Evolutionary conservation across 257 asterid species (phyloP), one percentile per base, ranked within the genome.

Genomic region (Scutellaria barbata): DNA sequence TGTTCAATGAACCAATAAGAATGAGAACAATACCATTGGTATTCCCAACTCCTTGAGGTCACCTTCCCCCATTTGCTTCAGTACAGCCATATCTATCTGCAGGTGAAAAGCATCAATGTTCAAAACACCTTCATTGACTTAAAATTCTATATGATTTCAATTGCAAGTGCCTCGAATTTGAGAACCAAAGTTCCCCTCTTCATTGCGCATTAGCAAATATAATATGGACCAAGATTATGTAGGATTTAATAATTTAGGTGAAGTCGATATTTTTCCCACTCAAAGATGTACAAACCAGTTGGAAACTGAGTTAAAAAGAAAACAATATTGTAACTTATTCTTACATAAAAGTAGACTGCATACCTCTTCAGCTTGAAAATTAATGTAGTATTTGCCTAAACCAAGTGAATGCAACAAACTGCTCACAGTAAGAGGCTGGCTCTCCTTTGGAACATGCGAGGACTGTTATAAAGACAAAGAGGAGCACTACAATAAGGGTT

Each of bases 331-430:
- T 22, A 69, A 40, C n/a, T 3, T 45, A 40, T 17, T 40, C 48
- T 69, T 56, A 65, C 41, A 47, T 11, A 42, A 4, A 30, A 66
- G 40, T 11, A 61, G 39, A 14, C 41, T 69, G 18, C 81, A 40
- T 75, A 88, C 92, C 92, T 88, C 96, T 85, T 90, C 95, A 61
- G 95, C 96, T 79, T 85, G 86, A 74, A 87, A 90, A 71, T 67
- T 78, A 81, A 90, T 79, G 73, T 74, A 62, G 65, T 88, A 90
- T 71, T 88, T 90, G 63, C 85, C 90, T 81, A 88, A 67, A 59
- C 92, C 91, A 67, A 88, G 88, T 12, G 91, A 81, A 68, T 83
- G 78, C 81, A 88, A 79, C 68, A 85, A 76, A 79, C 83, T 61
- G 74, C 78, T 67, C 54, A 81, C 92, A 10, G 89, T 88, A 62